Conservation (phyloP, 345 rosid genomes). For the Pseudoturritis turrita region DNA sequence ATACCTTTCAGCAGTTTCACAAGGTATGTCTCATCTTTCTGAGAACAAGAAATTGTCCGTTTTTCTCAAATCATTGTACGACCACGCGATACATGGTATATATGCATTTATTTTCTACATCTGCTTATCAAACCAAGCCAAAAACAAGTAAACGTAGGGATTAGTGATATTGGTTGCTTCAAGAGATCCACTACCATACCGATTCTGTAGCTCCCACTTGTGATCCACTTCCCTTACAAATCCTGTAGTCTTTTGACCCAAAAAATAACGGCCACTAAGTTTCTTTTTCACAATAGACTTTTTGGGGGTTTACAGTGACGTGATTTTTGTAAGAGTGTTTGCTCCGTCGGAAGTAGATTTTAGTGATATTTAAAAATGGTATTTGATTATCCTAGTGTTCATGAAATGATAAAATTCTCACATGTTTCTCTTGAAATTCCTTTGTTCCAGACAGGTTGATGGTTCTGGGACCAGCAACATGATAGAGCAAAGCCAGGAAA, state of each 20-base stretch:
- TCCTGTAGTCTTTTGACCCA: not conserved
- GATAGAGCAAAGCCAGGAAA: conserved; percentile 40
- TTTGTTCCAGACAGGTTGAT: conserved; percentile 36
- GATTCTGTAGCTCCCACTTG: not conserved
- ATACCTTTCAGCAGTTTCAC: conserved; percentile 66
- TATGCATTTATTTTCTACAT: conserved; percentile 1
- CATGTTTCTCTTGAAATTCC: conserved; percentile 2
- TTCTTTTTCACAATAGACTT: too few relatives aligned
- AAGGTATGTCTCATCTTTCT: conserved; percentile 37
- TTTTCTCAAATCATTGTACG: not conserved
- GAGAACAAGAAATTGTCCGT: not conserved
- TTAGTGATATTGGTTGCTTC: not conserved
- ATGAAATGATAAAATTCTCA: not conserved
- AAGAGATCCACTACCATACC: not conserved
- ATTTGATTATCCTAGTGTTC: conserved; percentile 1
- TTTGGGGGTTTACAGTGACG: conserved; percentile 1
- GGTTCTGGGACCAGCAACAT: conserved; percentile 35
- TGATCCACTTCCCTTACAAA: not conserved
- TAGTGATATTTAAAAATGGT: not conserved
- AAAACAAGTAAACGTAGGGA: not conserved
- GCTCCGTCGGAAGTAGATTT: not conserved
- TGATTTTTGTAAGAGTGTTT: conserved; percentile 3
- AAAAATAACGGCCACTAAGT: not conserved
- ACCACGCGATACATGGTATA: not conserved
- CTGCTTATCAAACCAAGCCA: not conserved